phyloP scores from a whole-genome alignment of 306 rosid species.

The Boehmeria nivea region DNA sequence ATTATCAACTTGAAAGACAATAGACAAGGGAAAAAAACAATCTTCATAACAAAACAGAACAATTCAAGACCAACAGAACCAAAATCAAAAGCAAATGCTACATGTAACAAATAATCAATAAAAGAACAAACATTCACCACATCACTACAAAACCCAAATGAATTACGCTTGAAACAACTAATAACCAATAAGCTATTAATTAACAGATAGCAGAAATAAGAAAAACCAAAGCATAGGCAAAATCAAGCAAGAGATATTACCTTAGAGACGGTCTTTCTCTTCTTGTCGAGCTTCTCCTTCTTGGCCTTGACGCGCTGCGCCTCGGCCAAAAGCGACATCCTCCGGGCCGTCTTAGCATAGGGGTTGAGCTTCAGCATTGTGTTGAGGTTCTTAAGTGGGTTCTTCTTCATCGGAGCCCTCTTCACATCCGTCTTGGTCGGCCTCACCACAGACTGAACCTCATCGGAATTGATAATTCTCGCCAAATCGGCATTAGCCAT shows the following conservation, averaged over 20 bases:
- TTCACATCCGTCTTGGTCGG: constrained; percentile 62
- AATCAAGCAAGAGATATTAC: constrained; percentile 28
- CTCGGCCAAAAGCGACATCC: constrained; percentile 72
- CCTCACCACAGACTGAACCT: constrained; percentile 71
- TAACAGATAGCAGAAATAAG: too few relatives aligned
- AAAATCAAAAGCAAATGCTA: too few relatives aligned
- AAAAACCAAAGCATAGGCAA: too few relatives aligned
- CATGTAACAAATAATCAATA: too few relatives aligned
- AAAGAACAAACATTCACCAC: too few relatives aligned
- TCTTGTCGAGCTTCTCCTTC: constrained; percentile 78
- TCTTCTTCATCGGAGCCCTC: constrained; percentile 70
- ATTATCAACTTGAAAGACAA: too few relatives aligned
- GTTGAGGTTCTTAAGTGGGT: constrained; percentile 72
- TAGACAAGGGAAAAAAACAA: too few relatives aligned
- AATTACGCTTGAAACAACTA: too few relatives aligned
- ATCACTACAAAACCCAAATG: too few relatives aligned
- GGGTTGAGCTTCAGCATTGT: constrained; percentile 67
- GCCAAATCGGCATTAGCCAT: constrained; percentile 69
- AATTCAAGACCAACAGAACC: too few relatives aligned
- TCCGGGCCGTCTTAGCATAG: constrained; percentile 74
- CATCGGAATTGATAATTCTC: constrained; percentile 86
- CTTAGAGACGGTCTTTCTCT: constrained; percentile 59
- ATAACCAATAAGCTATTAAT: too few relatives aligned
- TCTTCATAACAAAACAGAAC: too few relatives aligned
- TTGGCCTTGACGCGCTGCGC: constrained; percentile 67